Evolutionary conservation across 352 stramenopile species (phyloP).

Genomic region (Thalassiosira exigua): DNA sequence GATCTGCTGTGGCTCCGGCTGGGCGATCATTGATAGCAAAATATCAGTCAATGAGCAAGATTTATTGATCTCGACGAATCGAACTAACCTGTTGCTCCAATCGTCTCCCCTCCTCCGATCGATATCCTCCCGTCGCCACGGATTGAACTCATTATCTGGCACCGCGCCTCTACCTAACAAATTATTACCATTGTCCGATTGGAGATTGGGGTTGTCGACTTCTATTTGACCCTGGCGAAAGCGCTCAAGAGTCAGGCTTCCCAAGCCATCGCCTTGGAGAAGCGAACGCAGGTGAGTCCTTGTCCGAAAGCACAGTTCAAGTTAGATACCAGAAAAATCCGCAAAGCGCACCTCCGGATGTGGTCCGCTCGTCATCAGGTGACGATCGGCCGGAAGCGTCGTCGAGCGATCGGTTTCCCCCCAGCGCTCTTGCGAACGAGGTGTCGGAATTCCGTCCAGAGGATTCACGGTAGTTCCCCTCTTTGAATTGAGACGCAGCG

Average conservation of each 20-base stretch:
- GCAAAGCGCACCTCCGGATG: neutral
- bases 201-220: neutral
- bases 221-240: constrained; percentile 17
- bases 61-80: neutral
- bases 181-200: neutral
- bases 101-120: constrained; percentile 27
- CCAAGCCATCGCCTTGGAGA: neutral
- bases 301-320: neutral
- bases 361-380: neutral
- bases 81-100: constrained; percentile 41
- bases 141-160: constrained; percentile 16
- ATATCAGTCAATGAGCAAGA: neutral
- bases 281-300: neutral
- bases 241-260: constrained; percentile 26
- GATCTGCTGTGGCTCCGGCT: constrained; percentile 43
- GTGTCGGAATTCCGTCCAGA: too few relatives aligned
- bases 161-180: neutral
- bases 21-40: neutral
- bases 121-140: constrained; percentile 21
- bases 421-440: neutral
- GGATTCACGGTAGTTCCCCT: constrained; percentile 1
- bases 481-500: constrained; percentile 25
- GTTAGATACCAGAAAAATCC: neutral
- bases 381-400: too few relatives aligned
- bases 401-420: neutral